Conservation (phyloP, 305 asterid genomes). For the Solanum hybrid region DNA sequence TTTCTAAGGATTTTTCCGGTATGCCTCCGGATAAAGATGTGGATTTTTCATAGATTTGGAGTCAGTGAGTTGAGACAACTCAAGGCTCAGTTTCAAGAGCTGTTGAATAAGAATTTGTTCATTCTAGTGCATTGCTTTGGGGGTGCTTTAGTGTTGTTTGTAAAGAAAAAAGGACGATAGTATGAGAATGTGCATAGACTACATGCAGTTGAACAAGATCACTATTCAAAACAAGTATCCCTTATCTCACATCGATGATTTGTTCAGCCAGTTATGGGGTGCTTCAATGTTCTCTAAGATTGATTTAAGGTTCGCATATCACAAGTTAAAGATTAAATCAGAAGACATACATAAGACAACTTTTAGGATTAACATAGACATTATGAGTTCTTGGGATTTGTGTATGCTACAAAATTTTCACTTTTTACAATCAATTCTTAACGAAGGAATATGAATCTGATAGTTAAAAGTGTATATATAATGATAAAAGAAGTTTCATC, state of each 20-base stretch:
- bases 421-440: not conserved
- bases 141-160: not conserved
- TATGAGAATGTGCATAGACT: not conserved
- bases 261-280: not conserved
- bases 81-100: not conserved
- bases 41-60: not conserved
- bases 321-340: not conserved
- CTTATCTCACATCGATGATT: not conserved
- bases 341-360: not conserved
- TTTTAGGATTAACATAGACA: not conserved
- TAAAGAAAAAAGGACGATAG: not conserved
- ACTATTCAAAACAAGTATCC: not conserved
- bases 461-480: not conserved
- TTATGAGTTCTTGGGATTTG: not conserved
- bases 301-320: not conserved
- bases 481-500: not conserved
- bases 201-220: not conserved
- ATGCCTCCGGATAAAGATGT: not conserved
- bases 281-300: not conserved
- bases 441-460: not conserved
- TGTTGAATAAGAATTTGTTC: not conserved
- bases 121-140: not conserved
- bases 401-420: not conserved
- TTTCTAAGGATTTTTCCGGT: not conserved
- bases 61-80: not conserved